Base-by-base conservation (phyloP, 371 early-diverging fungal species). In the Mucor lusitanicus region DNA sequence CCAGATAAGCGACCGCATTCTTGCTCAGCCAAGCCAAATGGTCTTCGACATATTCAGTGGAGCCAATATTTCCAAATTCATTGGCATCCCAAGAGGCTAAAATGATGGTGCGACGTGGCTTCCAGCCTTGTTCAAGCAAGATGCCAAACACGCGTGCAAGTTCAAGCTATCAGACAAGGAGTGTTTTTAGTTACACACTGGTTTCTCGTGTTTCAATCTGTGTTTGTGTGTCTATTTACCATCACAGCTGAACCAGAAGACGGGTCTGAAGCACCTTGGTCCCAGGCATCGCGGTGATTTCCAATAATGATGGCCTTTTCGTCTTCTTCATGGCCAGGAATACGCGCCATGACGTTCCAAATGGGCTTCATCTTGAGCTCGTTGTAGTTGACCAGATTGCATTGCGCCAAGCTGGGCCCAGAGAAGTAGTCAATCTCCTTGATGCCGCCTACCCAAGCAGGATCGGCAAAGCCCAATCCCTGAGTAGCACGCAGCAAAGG, bases 11-110 rank as follows among this genome's bases (percentile, higher is more conserved):
- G 30, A 87, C 70, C 1, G 79, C 87, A 37, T 85, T 70, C 13
- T 77, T 77, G 54, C 76, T 77, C 3, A 91, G 75, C 85, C 84
- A 84, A 37, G 74, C 75, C 19, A 81, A 63, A 58, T 88, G 75
- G 40, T 89, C 86, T 68, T 91, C 91, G 1, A 88, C 91, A 85
- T 86, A 91, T 71, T 91, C 91, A 13, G 90, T 90, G 13, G 89
- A 87, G 1, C 91, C 91, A 27, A 88, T 72, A 30, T 81, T 65
- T 12, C 90, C 88, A 71, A 88, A 89, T 68, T 87, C 90, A 59
- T 84, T 87, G 17, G 83, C 91, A 72, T 91, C 91, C 91, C 91
- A 91, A 28, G 87, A 86, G 13, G 86, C 88, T 40, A 91, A 68
- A 9, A 88, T 67, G 21, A 91, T 83, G 13, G 90, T 85, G 33